phyloP scores from a whole-genome alignment of 805 yeast genomes.

The Monosporozyma solicola region DNA sequence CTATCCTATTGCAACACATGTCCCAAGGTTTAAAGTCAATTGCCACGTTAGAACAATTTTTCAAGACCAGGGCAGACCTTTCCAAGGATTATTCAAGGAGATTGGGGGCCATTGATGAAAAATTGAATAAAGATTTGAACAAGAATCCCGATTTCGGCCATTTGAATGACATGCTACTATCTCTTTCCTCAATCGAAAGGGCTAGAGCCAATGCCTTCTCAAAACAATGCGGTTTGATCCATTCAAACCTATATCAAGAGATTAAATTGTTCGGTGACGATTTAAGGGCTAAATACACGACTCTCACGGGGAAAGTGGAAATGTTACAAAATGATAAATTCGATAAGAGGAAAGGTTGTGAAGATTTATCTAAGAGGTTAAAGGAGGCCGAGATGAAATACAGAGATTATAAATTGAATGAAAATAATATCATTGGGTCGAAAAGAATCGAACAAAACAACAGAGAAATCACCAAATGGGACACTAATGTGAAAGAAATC shows the following conservation, averaged over 20 bases:
- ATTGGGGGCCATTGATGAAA: constrained; percentile 26
- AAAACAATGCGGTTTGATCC: constrained; percentile 23
- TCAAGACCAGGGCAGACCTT: constrained; percentile 24
- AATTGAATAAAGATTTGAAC: constrained; percentile 16
- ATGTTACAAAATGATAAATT: constrained; percentile 23
- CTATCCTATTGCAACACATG: constrained; percentile 22
- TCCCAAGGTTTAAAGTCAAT: constrained; percentile 23
- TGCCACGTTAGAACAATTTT: constrained; percentile 19
- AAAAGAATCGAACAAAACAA: constrained; percentile 21
- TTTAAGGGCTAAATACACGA: constrained; percentile 21
- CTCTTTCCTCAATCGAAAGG: constrained; percentile 17
- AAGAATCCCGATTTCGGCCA: constrained; percentile 24
- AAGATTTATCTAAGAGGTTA: constrained; percentile 19
- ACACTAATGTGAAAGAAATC: constrained; percentile 18
- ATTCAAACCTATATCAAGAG: constrained; percentile 19
- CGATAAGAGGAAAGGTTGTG: constrained; percentile 23
- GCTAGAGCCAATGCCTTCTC: constrained; percentile 25
- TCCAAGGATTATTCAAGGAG: constrained; percentile 29
- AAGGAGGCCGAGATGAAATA: constrained; percentile 18
- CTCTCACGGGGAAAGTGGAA: constrained; percentile 24
- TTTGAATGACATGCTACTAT: constrained; percentile 13
- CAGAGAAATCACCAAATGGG: constrained; percentile 26
- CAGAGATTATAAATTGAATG: constrained; percentile 25
- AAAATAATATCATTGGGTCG: constrained; percentile 24
- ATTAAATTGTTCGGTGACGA: constrained; percentile 20